Evolutionary conservation across 768 basidiomycete species (phyloP).

Genomic region (Tylopilus rubrobrunneus): DNA sequence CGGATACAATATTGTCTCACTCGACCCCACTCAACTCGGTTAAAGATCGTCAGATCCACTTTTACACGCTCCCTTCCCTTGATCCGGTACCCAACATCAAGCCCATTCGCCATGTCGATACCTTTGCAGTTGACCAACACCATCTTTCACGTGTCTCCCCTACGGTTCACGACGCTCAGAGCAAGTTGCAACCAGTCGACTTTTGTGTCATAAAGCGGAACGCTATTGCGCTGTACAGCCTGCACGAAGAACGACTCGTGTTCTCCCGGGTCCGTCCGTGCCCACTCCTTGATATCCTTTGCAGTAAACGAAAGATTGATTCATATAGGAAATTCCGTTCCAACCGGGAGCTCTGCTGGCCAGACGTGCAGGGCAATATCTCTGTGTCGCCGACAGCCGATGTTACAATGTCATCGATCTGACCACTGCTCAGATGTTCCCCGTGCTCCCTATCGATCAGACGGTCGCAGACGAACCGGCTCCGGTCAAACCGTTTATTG

Average conservation of each 20-base stretch:
- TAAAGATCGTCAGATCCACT: slow-evolving; percentile 62
- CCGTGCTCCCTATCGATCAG: slow-evolving; percentile 79
- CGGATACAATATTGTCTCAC: slow-evolving; percentile 25
- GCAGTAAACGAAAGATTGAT: background rate
- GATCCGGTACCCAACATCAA: slow-evolving; percentile 67
- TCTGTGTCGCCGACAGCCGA: slow-evolving; percentile 73
- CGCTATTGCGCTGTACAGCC: slow-evolving; percentile 57
- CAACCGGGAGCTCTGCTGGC: slow-evolving; percentile 56
- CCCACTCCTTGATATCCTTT: background rate
- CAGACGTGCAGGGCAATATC: slow-evolving; percentile 53
- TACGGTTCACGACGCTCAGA: slow-evolving; percentile 34
- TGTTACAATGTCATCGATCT: slow-evolving; percentile 80
- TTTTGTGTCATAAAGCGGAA: slow-evolving; percentile 71
- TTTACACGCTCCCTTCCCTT: slow-evolving; percentile 78
- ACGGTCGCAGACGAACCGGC: slow-evolving; percentile 37
- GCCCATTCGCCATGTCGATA: slow-evolving; percentile 75
- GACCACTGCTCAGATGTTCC: slow-evolving; percentile 61
- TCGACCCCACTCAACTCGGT: background rate
- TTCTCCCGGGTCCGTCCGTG: slow-evolving; percentile 52
- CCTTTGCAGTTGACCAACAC: slow-evolving; percentile 79
- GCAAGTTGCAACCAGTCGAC: slow-evolving; percentile 51
- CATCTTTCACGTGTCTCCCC: slow-evolving; percentile 54
- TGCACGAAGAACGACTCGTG: slow-evolving; percentile 57
- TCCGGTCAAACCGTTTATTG: slow-evolving; percentile 64
- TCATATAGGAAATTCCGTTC: slow-evolving; percentile 64